Evolutionary conservation across 2,329 filamentous ascomycete species (phyloP), one percentile per base, ranked within the genome.

Genomic region (Emmonsia crescens): DNA sequence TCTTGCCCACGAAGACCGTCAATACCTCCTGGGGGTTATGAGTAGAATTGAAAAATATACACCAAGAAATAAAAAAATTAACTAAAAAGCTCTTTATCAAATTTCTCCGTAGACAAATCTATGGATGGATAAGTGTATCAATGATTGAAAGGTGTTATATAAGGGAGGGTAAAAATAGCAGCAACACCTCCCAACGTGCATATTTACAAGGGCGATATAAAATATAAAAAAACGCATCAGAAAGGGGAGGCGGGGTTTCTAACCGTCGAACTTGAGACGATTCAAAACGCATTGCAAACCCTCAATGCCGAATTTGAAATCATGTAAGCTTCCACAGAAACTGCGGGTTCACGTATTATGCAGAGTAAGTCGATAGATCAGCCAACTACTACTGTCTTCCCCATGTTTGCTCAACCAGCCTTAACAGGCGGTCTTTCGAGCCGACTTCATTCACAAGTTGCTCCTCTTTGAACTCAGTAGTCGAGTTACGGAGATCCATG

Each of bases 401-500:
- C 63, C 59, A 64, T 8, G 57, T 40, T 49, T 58, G 46, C 29
- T 62, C 57, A 12, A 65, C 61, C 54, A 65, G 57, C 9, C 42
- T 56, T 24, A 64, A 29, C 48, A 65, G 61, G 6, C 51, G 33
- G 48, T 63, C 63, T 21, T 55, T 59, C 49, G 57, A 57, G 6
- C n/a, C n/a, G 3, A 16, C 33, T 42, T 62, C 64, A 21, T 62
- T 57, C 40, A 42, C 59, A 59, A 63, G 27, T 51, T 64, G 62
- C 5, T 49, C 44, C 38, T 63, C 61, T 44, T 57, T 58, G 46
- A 63, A 64, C 10, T 63, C 60, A 16, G 42, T 31, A 46, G 62
- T 65, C 2, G 64, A 64, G 4, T 55, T 44, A 9, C 60, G 57
- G n/a, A 65, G 46, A 57, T 64, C 64, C 33, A 48, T 58, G 36